Base-by-base conservation (phyloP, 495 filamentous ascomycete genomes). In the Neurospora cerealis region DNA sequence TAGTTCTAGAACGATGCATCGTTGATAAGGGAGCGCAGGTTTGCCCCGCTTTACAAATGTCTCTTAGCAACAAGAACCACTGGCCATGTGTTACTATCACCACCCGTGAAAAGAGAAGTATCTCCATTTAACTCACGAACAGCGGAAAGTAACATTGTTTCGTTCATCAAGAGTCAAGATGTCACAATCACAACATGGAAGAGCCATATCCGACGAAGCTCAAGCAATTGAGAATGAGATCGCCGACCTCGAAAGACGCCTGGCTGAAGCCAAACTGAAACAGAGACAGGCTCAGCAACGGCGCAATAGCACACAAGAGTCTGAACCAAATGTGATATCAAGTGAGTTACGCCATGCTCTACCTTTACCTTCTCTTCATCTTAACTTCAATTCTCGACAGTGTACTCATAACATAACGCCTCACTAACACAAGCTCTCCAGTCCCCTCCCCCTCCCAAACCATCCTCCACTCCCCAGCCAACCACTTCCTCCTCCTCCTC, bases 401-500 rank as follows among this genome's bases (percentile, higher is more conserved):
- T 34, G 0, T 7, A 6, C 7, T 19, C 17, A 19, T 42, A 42
- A 19, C 6, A 19, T 17, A 17, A 60, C 40, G 21, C 39, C 38
- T 40, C n/a, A 71, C 72, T 44, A 28, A 66, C 69, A 7, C 24
- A 42, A 9, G 15, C 34, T 46, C 41, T n/a, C 44, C 70, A 54
- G 46, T 42, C 4, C 70, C 71, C 69, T 48, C 41, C 38, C 40
- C 44, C 19, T 69, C 75, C 36, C 17, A 32, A 11, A n/a, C 75
- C 19, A 48, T 69, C 69, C 54, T 62, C 54, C 66, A 54, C 69
- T 41, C 76, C 73, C 76, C 71, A 39, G 74, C 83, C 1, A 83
- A 86, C 38, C 96, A 98, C 83, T 89, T 93, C 72, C 91, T 98
- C 74, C 90, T 98, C 70, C 89, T 98, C 15, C 91, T 99, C 77